These are phyloP conservation scores for Jamesozyma lodderae DNA, from an alignment of 805 yeast species.

Conservation along the genomic window DNA sequence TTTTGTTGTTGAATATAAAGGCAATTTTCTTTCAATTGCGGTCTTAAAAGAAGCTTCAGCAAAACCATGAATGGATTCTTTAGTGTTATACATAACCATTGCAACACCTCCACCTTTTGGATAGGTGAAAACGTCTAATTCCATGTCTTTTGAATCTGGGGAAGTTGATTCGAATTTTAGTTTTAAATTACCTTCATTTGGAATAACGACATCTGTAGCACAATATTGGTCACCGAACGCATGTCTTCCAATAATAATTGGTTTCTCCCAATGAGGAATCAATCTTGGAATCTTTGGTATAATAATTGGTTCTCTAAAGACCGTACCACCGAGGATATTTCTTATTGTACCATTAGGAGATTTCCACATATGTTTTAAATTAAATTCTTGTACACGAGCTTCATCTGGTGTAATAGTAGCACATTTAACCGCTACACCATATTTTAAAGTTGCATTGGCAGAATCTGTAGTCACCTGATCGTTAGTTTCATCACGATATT, in stretches of 20 bases:
- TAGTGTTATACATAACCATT: slow-evolving; percentile 92
- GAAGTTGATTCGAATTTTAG: slow-evolving; percentile 60
- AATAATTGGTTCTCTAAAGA: slow-evolving; percentile 92
- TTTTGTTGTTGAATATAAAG: slow-evolving; percentile 82
- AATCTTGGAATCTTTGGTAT: slow-evolving; percentile 81
- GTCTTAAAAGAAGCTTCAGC: slow-evolving; percentile 88
- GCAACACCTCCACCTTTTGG: slow-evolving; percentile 66
- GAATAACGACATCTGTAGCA: slow-evolving; percentile 78
- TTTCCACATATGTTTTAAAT: slow-evolving; percentile 91
- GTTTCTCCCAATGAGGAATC: slow-evolving; percentile 88
- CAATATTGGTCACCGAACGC: slow-evolving; percentile 96
- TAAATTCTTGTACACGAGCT: slow-evolving; percentile 85
- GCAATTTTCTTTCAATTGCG: slow-evolving; percentile 70
- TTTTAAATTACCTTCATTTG: slow-evolving; percentile 56
- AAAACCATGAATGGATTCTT: slow-evolving; percentile 79
- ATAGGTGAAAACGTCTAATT: slow-evolving; percentile 37
- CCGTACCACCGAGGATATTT: slow-evolving; percentile 92
- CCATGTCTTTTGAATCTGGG: slow-evolving; percentile 6
- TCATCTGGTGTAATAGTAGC: slow-evolving; percentile 99
- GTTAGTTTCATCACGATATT: slow-evolving; percentile 76
- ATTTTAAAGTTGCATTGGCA: slow-evolving; percentile 79
- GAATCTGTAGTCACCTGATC: slow-evolving; percentile 86
- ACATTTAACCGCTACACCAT: slow-evolving; percentile 92
- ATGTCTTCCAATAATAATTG: slow-evolving; percentile 94
- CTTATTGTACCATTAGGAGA: slow-evolving; percentile 97